phyloP scores from a whole-genome alignment of 1,284 basidiomycete genomes.

The Ceratobasidium sp. region DNA sequence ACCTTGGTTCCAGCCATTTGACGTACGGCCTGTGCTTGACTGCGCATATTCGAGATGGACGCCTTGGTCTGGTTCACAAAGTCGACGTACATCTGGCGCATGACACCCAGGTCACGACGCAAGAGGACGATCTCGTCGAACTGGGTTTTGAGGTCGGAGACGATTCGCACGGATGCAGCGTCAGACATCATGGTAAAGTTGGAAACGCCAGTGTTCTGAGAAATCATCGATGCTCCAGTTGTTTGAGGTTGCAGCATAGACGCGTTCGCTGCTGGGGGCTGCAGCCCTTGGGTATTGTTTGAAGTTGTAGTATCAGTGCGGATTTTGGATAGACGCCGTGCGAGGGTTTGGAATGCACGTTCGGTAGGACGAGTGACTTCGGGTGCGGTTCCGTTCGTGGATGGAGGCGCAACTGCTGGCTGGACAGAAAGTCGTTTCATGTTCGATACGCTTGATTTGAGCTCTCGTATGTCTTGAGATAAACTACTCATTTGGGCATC shows the following conservation, averaged over 20 bases:
- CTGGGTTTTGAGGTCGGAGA: slow-evolving; percentile 86
- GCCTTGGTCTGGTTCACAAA: slow-evolving; percentile 92
- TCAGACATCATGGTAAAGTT: slow-evolving; percentile 66
- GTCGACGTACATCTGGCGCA: slow-evolving; percentile 93
- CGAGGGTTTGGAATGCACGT: slow-evolving; percentile 71
- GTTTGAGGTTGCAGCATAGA: slow-evolving; percentile 40
- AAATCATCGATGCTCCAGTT: slow-evolving; percentile 61
- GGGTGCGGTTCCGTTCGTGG: slow-evolving; percentile 64
- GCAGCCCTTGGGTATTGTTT: slow-evolving; percentile 49
- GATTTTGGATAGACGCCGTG: slow-evolving; percentile 60
- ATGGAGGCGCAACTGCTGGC: slow-evolving; percentile 50
- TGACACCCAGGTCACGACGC: slow-evolving; percentile 89
- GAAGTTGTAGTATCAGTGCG: slow-evolving; percentile 52
- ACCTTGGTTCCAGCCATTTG: slow-evolving; percentile 84
- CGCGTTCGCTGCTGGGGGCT: neutral
- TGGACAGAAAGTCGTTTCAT: slow-evolving; percentile 56
- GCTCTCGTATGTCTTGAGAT: slow-evolving; percentile 91
- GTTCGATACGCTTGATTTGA: slow-evolving; percentile 69
- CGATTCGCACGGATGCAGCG: slow-evolving; percentile 57
- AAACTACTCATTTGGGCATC: slow-evolving; percentile 86
- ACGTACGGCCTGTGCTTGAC: slow-evolving; percentile 85
- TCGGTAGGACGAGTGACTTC: slow-evolving; percentile 69
- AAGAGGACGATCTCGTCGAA: slow-evolving; percentile 94
- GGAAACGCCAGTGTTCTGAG: slow-evolving; percentile 76
- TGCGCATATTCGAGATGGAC: slow-evolving; percentile 75